Conservation (phyloP, 2,329 filamentous ascomycete genomes). For the Cadophora malorum region DNA sequence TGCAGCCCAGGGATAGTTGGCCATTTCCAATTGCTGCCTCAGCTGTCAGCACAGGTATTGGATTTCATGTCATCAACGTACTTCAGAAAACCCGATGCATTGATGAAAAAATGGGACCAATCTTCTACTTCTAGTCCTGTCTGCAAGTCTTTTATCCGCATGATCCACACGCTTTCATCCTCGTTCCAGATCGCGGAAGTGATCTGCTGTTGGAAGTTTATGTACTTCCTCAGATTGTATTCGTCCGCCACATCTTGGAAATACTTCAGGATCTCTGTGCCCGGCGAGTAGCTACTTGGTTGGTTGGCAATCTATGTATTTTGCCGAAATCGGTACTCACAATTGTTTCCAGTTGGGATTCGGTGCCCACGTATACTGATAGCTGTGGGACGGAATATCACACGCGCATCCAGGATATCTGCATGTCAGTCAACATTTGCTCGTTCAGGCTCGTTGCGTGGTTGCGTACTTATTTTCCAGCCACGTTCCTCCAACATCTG, state of each 20-base stretch:
- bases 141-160: conserved; percentile 23
- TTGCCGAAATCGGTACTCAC: neutral
- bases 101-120: conserved; percentile 55
- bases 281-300: conserved; percentile 60
- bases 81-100: conserved; percentile 44
- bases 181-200: conserved; percentile 62
- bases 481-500: conserved; percentile 15
- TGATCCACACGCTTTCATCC: conserved; percentile 51
- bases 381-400: conserved; percentile 53
- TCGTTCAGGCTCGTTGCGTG: too few species aligned
- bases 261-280: conserved; percentile 71
- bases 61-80: conserved; percentile 25
- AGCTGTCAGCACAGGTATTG: neutral
- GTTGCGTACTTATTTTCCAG: conserved; percentile 2
- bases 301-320: neutral
- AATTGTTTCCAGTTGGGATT: conserved; percentile 71
- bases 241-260: conserved; percentile 68
- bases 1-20: conserved; percentile 66
- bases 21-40: conserved; percentile 51
- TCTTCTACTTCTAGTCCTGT: conserved; percentile 52
- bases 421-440: neutral
- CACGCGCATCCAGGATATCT: conserved; percentile 43
- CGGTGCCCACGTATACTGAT: conserved; percentile 71
- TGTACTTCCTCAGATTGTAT: conserved; percentile 65
- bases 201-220: conserved; percentile 63